Evolutionary conservation across 1,139 yeast genomes (phyloP).

Genomic region (Blastobotrys persicus): DNA sequence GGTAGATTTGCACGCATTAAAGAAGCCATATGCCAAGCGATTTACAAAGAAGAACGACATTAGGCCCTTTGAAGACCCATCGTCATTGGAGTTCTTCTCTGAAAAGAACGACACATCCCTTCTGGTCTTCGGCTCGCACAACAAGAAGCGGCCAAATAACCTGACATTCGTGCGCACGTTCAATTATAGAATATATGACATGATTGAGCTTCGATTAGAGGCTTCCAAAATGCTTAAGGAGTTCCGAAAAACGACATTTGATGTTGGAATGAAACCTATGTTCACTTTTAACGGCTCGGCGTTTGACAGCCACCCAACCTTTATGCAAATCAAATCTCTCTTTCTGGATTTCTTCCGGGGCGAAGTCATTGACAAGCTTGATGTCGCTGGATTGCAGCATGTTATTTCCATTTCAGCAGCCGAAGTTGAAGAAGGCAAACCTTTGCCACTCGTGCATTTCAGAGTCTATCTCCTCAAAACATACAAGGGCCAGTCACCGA

Average conservation of each 20-base stretch:
- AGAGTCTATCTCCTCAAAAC: conserved; percentile 88
- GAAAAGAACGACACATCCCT: conserved; percentile 92
- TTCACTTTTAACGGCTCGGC: conserved; percentile 90
- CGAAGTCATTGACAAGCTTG: conserved; percentile 73
- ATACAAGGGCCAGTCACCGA: conserved; percentile 61
- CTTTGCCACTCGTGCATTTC: conserved; percentile 78
- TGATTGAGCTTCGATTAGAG: conserved; percentile 83
- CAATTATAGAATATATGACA: conserved; percentile 85
- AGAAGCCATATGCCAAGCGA: conserved; percentile 87
- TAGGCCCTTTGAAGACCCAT: conserved; percentile 90
- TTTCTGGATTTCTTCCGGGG: conserved; percentile 93
- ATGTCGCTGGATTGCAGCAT: conserved; percentile 92
- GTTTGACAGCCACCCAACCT: conserved; percentile 86
- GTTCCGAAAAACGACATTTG: conserved; percentile 71
- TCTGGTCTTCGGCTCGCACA: conserved; percentile 75
- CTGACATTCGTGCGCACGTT: conserved; percentile 86
- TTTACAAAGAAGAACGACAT: conserved; percentile 85
- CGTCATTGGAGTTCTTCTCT: conserved; percentile 82
- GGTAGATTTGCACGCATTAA: conserved; percentile 85
- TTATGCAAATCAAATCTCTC: conserved; percentile 78
- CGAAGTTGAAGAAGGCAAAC: conserved; percentile 55
- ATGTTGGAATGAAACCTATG: conserved; percentile 92
- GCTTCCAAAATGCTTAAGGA: conserved; percentile 71
- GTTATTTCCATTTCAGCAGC: conserved; percentile 80
- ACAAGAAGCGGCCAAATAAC: conserved; percentile 92